Evolutionary conservation across 768 basidiomycete genomes (phyloP).

Genomic region (Chalciporus piperatus): DNA sequence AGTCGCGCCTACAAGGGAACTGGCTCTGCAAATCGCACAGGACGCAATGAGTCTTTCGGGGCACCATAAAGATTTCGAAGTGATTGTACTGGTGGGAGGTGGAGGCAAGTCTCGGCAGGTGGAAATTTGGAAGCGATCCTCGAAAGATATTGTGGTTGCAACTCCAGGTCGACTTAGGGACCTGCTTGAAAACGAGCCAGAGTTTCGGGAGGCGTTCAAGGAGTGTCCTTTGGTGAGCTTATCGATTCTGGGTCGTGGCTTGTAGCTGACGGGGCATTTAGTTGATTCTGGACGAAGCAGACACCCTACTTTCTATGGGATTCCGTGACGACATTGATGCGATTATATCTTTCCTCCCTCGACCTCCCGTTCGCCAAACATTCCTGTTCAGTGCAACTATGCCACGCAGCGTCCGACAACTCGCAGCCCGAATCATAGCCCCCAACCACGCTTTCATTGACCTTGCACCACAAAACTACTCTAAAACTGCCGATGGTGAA

Average conservation of each 20-base stretch:
- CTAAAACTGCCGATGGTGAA: conserved; percentile 5
- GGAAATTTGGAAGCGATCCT: conserved; percentile 56
- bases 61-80: conserved; percentile 62
- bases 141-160: conserved; percentile 81
- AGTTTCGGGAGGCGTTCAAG: conserved; percentile 50
- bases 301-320: conserved; percentile 89
- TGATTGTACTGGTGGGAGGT: conserved; percentile 79
- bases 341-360: conserved; percentile 63
- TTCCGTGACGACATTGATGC: conserved; percentile 84
- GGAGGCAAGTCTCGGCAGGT: conserved; percentile 63
- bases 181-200: conserved; percentile 56
- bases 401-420: conserved; percentile 63
- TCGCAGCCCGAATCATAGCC: conserved; percentile 60
- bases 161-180: conserved; percentile 90
- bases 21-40: conserved; percentile 85
- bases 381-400: conserved; percentile 92
- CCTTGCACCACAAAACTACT: conserved; percentile 47
- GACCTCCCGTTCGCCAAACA: conserved; percentile 70
- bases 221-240: conserved; percentile 57
- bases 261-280: conserved; percentile 29
- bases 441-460: conserved; percentile 70
- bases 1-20: conserved; percentile 86
- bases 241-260: not conserved
- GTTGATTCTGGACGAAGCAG: conserved; percentile 92
- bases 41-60: conserved; percentile 68